phyloP scores from a whole-genome alignment of 2,329 filamentous ascomycete genomes.

The Colletotrichum horii region DNA sequence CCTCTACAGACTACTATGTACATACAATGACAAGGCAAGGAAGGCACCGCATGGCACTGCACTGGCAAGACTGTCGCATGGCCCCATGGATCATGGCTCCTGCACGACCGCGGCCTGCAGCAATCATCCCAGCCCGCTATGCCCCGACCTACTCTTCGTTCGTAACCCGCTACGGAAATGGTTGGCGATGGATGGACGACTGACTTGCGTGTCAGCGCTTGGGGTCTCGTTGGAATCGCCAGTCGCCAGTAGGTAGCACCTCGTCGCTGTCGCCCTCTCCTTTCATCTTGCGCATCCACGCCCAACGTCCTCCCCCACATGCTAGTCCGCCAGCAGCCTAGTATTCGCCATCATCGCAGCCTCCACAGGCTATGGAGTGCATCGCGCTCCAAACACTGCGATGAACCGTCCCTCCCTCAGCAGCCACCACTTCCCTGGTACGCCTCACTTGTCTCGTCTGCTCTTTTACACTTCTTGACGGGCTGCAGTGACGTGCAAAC shows the following conservation, averaged over 20 bases:
- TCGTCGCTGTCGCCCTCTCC: not conserved
- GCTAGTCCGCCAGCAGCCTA: not conserved
- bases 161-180: not conserved
- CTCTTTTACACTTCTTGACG: not conserved
- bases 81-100: conserved; percentile 17
- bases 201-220: conserved; percentile 8
- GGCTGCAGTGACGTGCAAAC: conserved; percentile 2
- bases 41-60: conserved; percentile 3
- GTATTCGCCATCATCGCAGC: not conserved
- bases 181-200: not conserved
- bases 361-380: not conserved
- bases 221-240: not conserved
- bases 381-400: not conserved
- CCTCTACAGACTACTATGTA: not conserved
- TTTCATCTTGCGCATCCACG: not conserved
- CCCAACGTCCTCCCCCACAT: not conserved
- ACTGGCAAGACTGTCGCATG: not conserved
- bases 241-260: not conserved
- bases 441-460: not conserved
- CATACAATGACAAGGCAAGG: not conserved
- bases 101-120: not conserved
- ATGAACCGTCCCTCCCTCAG: not conserved
- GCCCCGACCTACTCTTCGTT: conserved; percentile 1
- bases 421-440: not conserved
- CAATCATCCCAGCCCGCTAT: not conserved